Base-by-base conservation (phyloP, 129 eudicot genomes). In the Lactuca saligna region DNA sequence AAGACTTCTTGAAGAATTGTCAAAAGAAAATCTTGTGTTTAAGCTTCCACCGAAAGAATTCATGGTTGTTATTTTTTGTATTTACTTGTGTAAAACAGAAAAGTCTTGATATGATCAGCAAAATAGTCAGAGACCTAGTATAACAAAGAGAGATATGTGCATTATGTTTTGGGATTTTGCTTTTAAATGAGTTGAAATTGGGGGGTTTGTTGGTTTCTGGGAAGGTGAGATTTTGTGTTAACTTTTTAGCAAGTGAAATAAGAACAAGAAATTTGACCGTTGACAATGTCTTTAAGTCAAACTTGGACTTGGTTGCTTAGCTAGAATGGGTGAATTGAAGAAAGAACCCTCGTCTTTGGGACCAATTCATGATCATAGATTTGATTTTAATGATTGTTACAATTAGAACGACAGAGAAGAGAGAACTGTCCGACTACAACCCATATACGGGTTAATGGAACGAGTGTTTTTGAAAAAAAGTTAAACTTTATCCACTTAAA, bases 131-230 rank as follows among this genome's bases (percentile, higher is more conserved):
- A 69, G 68, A 17, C 58, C 58, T 51, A 13, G 29, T 53, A 39
- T 62, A 65, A 69, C 75, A 61, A 54, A 75, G 48, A 66, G 51
- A 59, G 53, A 48, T 34, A 17, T 51, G n/a, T 50, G 5, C 11
- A 68, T 76, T 61, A 37, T 68, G 65, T 53, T 76, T 37, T 41
- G 35, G 20, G 53, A 44, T 68, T 12, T 17, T 41, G 33, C 76
- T 61, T 76, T 16, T 76, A 76, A 53, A 76, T 76, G 71, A 62
- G 54, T 41, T 69, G 71, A 41, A 50, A 54, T 61, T 56, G 57
- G 67, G 69, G 15, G 20, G 39, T 58, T 75, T 68, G 80, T 75
- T 67, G 61, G 80, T 17, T 75, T 75, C 80, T 75, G 20, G 64
- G 80, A 75, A 75, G 57, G 80, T 38, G 20, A 20, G 42, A 71